Evolutionary conservation across 1,284 basidiomycete genomes (phyloP), one percentile per base, ranked within the genome.

Genomic region (Trametes versicolor): DNA sequence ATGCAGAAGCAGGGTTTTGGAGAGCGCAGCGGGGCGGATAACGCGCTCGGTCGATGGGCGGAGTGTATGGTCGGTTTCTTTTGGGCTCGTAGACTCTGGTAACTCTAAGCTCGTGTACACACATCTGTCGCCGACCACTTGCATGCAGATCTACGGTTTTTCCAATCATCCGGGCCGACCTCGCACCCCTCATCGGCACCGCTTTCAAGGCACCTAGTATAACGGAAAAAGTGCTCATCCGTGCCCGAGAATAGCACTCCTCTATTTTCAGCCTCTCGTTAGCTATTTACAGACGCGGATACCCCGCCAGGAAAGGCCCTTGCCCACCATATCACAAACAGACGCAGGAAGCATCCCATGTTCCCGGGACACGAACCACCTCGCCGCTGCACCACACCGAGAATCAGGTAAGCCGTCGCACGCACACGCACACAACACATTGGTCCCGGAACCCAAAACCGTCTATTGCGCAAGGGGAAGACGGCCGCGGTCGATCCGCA

Each of bases 401-500:
- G n/a, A n/a, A n/a, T n/a, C n/a, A n/a, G n/a, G n/a, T n/a, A n/a
- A n/a, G n/a, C n/a, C 8, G 21, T 27, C 17, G 23, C 45, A 6
- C 12, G n/a, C 48, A 29, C 58, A 25, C 55, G 32, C 55, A 56
- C 39, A 47, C 55, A 47, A 45, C 29, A 4, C 7, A 43, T 45
- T 52, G 58, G n/a, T 60, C 58, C 58, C 58, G 47, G 47, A 60
- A 36, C 58, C 58, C 51, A 60, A 41, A 34, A 51, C 58, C 67
- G 52, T 66, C 64, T 56, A 66, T 66, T 66, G 41, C 4, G 12
- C 5, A 17, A n/a, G n/a, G 13, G 29, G 57, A 47, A 62, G 60
- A 64, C 62, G 62, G 60, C 59, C 67, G 53, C 62, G 62, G 60
- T 56, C 67, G 57, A 53, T 66, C 64, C 62, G 67, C 67, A 69